A percentile compares a stretch with the other conserved stretches of the same genome.
phyloP scores from a whole-genome alignment of 306 rosid species.

The Lotus japonicus region DNA sequence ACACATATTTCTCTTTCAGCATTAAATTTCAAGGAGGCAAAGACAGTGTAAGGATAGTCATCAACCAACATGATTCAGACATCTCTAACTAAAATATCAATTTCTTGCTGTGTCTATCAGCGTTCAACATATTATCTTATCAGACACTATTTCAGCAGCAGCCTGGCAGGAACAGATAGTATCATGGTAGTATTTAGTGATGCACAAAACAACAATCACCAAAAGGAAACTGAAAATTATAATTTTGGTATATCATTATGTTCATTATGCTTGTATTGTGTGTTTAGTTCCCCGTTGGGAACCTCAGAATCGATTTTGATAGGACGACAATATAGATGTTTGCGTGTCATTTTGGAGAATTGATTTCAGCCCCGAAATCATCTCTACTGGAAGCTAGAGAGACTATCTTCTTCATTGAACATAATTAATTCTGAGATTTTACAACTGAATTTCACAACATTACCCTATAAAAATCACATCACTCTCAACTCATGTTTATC shows the following conservation, averaged over 20 bases:
- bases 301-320: too few relatives aligned
- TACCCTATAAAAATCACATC: too few relatives aligned
- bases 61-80: slow-evolving; percentile 1
- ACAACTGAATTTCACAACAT: too few relatives aligned
- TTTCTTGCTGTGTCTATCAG: not conserved
- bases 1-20: not conserved
- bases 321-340: too few relatives aligned
- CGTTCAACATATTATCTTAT: not conserved
- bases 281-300: too few relatives aligned
- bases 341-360: too few relatives aligned
- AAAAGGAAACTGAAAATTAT: not conserved
- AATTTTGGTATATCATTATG: not conserved
- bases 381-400: too few relatives aligned
- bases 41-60: not conserved
- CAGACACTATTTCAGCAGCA: not conserved
- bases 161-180: not conserved
- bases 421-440: too few relatives aligned
- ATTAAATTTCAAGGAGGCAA: not conserved
- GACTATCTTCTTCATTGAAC: too few relatives aligned
- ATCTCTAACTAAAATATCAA: not conserved
- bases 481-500: too few relatives aligned
- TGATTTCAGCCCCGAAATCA: too few relatives aligned
- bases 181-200: not conserved
- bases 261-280: not conserved
- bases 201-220: not conserved